Evolutionary conservation across 2,329 filamentous ascomycete genomes (phyloP), one percentile per base, ranked within the genome.

Genomic region (Macrophomina pseudophaseolina): DNA sequence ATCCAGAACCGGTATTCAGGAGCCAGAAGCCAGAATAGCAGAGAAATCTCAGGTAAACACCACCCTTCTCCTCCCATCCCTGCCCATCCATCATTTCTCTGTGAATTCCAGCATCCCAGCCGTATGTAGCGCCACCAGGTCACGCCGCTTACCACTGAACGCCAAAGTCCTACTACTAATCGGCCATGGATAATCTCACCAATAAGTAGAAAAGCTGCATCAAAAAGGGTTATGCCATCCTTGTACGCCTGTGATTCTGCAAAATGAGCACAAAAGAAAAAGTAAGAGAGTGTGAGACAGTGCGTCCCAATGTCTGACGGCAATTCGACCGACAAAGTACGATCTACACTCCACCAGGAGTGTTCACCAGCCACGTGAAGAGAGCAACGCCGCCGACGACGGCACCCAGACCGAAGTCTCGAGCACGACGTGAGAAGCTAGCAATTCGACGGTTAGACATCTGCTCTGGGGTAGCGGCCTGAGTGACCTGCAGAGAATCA

Each of bases 391-490:
- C 58, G 7, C 58, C 58, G 28, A 62, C 30, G 28, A 49, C 44
- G 16, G 32, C 42, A 16, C 42, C 58, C 23, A 62, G 46, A n/a
- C 58, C n/a, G 46, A 62, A 38, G 32, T 62, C 58, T 9, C 58
- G 58, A 18, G 58, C 58, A 38, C 58, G 58, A 5, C 44, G 30
- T 12, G 58, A 49, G 58, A 62, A 46, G 30, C 5, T 46, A 7
- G 58, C 58, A 35, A 62, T 28, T 30, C 58, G 58, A 12, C 58
- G 58, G 3, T 48, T 49, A n/a, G 58, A 35, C 44, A 62, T 62
- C 18, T 62, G 58, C n/a, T 49, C 58, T 14, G 58, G 58, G 16
- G 42, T 62, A n/a, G 58, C 58, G n/a, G 46, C 28, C 32, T 62
- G 58, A 32, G 11, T 11, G 30, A 42, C 44, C 28, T 62, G 23